Evolutionary conservation across 495 filamentous ascomycete genomes (phyloP), one percentile per base, ranked within the genome.

Genomic region (Penicillium longicatenatum): DNA sequence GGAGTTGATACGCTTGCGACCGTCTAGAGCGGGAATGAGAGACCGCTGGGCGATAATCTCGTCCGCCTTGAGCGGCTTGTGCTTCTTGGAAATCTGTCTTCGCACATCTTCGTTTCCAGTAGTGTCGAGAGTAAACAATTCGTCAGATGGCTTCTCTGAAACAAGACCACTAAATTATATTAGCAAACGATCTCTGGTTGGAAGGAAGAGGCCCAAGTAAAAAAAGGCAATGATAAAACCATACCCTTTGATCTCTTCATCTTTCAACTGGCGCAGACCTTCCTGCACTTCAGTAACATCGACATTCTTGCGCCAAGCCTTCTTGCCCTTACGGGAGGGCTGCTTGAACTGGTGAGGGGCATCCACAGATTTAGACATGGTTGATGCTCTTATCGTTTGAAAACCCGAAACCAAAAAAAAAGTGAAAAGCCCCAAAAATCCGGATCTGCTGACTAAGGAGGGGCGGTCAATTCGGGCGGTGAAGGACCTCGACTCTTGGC

Each of bases 291-390:
- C 87, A 14, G 90, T 85, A 48, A 98, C 81, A 72, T 98, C 92
- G 66, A 98, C 90, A 77, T 98, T 95, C 73, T 98, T 98, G 62
- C 94, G 82, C 94, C 94, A 98, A 19, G 94, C 94, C 74, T 93
- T 97, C 77, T 98, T 98, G 59, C 94, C 93, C 73, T 98, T 98
- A 66, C 94, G 82, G 11, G 93, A 97, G 42, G 93, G 86, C 72
- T 98, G 94, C 61, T 87, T 92, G 61, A 77, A 80, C 62, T 84
- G 80, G 43, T 80, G 75, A 14, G 84, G 85, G 22, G 85, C 74
- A 54, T 71, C 72, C 48, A 71, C 54, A 16, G 62, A 56, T 20
- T 65, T 61, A 53, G 75, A 76, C 75, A 77, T 76, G 60, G 58
- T 72, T 60, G 57, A 57, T 50, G 26, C 39, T 62, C 62, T 66